phyloP scores from a whole-genome alignment of 2,329 filamentous ascomycete species.

The Pseudogymnoascus verrucosus region DNA sequence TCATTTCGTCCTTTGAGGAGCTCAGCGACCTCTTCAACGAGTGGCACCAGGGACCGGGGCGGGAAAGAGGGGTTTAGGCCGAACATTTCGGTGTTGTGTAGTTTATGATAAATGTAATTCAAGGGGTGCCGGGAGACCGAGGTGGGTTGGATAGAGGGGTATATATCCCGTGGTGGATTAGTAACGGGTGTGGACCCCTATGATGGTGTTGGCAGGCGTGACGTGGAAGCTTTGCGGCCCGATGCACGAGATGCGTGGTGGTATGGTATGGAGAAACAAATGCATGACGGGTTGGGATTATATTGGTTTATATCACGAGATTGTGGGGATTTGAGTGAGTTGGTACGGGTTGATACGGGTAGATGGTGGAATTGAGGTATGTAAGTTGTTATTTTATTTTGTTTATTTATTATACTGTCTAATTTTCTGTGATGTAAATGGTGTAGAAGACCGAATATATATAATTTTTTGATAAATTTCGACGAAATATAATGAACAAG shows the following conservation, averaged over 20 bases:
- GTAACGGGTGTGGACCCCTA: background rate
- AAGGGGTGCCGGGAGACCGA: background rate
- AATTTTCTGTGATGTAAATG: background rate
- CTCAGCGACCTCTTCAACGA: slow-evolving; percentile 38
- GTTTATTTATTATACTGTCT: background rate
- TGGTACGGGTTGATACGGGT: background rate
- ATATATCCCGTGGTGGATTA: background rate
- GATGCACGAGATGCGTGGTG: background rate
- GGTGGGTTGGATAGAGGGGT: background rate
- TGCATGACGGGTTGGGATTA: background rate
- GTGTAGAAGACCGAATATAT: background rate
- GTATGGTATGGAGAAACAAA: background rate
- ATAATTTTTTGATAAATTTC: background rate
- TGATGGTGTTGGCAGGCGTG: background rate
- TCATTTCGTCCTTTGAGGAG: slow-evolving; percentile 48
- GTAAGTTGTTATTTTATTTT: background rate
- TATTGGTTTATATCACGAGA: slow-evolving; percentile 1
- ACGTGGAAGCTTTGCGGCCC: slow-evolving; percentile 1
- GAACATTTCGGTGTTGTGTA: background rate
- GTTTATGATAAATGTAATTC: too few relatives aligned
- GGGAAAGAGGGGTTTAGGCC: background rate
- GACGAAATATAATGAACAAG: background rate
- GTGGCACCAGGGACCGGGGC: background rate
- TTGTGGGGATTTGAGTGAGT: background rate
- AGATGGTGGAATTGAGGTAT: background rate